A percentile compares a stretch with the other conserved stretches of the same genome.
phyloP scores from a whole-genome alignment of 108 stramenopile genomes.

The Parmales sp. region DNA sequence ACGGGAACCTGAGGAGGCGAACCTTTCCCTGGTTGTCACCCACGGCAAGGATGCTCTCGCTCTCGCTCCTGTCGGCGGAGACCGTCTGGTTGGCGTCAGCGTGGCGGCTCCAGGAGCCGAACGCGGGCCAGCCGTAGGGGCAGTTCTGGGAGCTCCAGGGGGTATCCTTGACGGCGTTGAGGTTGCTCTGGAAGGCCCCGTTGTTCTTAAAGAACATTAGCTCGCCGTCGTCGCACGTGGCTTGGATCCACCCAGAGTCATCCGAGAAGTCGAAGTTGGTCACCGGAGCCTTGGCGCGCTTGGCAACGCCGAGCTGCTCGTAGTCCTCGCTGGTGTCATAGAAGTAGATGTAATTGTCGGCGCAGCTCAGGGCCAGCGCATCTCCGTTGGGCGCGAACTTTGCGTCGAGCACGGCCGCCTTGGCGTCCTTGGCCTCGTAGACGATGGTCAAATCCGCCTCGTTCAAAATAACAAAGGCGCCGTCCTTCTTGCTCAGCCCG shows the following conservation, averaged over 20 bases:
- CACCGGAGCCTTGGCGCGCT: constrained; percentile 30
- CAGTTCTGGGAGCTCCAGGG: constrained; percentile 34
- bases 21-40: constrained; percentile 6
- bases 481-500: constrained; percentile 19
- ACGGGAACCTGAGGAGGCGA: background rate
- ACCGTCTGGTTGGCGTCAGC: background rate
- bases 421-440: constrained; percentile 34
- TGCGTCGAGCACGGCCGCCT: constrained; percentile 27
- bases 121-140: constrained; percentile 21
- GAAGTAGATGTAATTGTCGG: constrained; percentile 32
- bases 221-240: constrained; percentile 27
- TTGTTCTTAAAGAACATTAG: constrained; percentile 34
- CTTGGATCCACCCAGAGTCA: constrained; percentile 31
- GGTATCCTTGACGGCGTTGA: constrained; percentile 29
- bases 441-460: constrained; percentile 20
- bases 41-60: background rate
- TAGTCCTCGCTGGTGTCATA: constrained; percentile 22
- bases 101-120: background rate
- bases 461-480: constrained; percentile 17
- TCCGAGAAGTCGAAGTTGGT: constrained; percentile 35
- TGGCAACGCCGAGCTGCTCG: constrained; percentile 24
- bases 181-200: constrained; percentile 2
- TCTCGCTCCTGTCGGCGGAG: background rate
- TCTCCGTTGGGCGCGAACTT: constrained; percentile 34
- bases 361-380: constrained; percentile 32